Evolutionary conservation across 805 yeast genomes (phyloP), one percentile per base, ranked within the genome.

Genomic region (Myxozyma sirexii): DNA sequence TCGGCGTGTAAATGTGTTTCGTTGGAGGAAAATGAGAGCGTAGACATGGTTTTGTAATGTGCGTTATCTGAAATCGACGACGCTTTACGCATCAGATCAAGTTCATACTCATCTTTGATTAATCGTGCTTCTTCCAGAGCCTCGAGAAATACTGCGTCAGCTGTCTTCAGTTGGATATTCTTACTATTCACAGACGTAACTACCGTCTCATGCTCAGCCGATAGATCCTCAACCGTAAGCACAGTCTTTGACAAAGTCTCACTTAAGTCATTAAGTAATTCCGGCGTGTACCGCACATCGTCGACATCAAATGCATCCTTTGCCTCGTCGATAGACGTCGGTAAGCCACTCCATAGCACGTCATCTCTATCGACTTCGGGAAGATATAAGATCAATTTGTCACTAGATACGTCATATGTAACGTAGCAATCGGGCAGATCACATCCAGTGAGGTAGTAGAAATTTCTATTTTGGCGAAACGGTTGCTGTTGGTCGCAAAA

Each of bases 1-100:
- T 94, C 98, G 1, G 98, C 99, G 70, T 94, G 97, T 46, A 93
- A 84, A 72, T 93, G 98, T 5, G 91, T 84, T 75, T 93, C 99
- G 63, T 87, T 88, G 31, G 73, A 70, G 74, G 91, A 96, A 59
- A 91, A 89, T 8, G 97, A 96, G 33, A 88, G 71, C 0, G 97
- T 96, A 31, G 91, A 85, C 97, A 93, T 90, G 39, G 90, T 97
- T 0, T 97, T 96, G 29, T 83, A 73, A 73, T 93, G 99, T 41
- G 93, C 86, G 61, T 87, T 87, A 70, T 90, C 97, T 6, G 96
- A 87, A 71, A 94, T 89, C 66, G 80, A 79, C 23, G 96, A 82
- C 12, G 97, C 98, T 67, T 86, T 84, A 60, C 82, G 81, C 85
- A 93, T 81, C 60, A 90, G 76, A 15, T 80, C 82, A 38, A 94